Base-by-base conservation (phyloP, 768 basidiomycete genomes). In the Trametes cingulata region DNA sequence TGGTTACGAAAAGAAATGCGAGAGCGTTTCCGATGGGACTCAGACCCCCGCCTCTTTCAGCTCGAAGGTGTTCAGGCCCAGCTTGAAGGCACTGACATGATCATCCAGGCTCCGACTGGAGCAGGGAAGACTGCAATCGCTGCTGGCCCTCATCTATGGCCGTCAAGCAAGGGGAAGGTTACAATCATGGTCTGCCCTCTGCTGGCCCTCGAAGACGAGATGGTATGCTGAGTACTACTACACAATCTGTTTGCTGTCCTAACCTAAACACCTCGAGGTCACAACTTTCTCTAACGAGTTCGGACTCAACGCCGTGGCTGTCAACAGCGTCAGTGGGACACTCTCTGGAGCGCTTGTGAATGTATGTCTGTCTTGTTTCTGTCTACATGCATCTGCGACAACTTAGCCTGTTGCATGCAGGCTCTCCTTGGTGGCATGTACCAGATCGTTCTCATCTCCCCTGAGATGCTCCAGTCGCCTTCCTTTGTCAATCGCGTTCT, bases 101-200 rank as follows among this genome's bases (percentile, higher is more conserved):
- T 77, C 0, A 61, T 77, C 1, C 76, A 79, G 66, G 76, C 76
- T 0, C 73, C 72, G 0, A 72, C 72, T 6, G 77, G 76, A 0
- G 58, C 66, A 3, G 76, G 76, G 5, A 77, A 78, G 61, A 78
- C 77, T 0, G 65, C 67, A 0, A 66, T 78, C 24, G 77, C 72
- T 3, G 77, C 77, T 14, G 78, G 73, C 0, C 78, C 77, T 6
- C 72, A 78, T 59, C 52, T 70, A 0, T 71, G 68, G 25, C 61
- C 63, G 2, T 49, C 15, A 5, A 68, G 62, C 20, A 61, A 70
- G 36, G 73, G 71, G 4, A 73, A 69, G 56, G 67, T 75, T 0
- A 76, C 76, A 0, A 60, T 80, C 3, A 67, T 78, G 66, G 69
- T 79, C 0, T 77, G 75, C 6, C 78, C 77, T 1, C 61, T 79